These are phyloP conservation scores for Avena atlantica DNA, from an alignment of 176 grass and related monocot genomes.

Conservation along the genomic window DNA sequence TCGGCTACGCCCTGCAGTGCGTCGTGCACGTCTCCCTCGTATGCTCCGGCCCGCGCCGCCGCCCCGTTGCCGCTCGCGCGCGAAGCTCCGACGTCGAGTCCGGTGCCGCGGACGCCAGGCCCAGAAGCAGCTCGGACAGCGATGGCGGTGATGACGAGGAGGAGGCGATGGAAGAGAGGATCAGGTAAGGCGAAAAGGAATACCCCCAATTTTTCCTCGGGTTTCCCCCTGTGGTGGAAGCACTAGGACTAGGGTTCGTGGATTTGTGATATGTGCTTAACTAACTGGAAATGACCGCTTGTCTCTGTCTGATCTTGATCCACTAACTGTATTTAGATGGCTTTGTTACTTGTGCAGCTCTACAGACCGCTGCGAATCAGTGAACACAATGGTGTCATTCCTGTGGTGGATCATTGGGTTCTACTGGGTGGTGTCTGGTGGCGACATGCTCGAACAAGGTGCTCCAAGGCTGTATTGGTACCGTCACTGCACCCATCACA, in stretches of 20 bases:
- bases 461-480: constrained; percentile 98
- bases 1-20: constrained; percentile 80
- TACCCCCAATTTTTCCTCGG: not conserved
- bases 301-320: not conserved
- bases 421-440: constrained; percentile 85
- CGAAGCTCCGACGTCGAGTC: constrained; percentile 48
- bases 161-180: constrained; percentile 40
- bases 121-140: constrained; percentile 47
- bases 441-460: constrained; percentile 64
- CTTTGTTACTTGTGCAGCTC: constrained; percentile 52
- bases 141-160: constrained; percentile 36
- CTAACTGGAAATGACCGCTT: not conserved
- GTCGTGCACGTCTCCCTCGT: constrained; percentile 82
- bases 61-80: not conserved
- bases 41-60: constrained; percentile 50
- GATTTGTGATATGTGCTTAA: constrained; percentile 22
- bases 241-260: constrained; percentile 38
- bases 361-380: constrained; percentile 72
- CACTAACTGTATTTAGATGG: not conserved
- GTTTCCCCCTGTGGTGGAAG: not conserved
- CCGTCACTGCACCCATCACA: not conserved
- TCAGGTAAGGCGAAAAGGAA: constrained; percentile 43
- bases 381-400: constrained; percentile 84
- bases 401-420: constrained; percentile 98
- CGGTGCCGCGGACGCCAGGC: not conserved